These are phyloP conservation scores for Flaveria linearis DNA, from an alignment of 129 eudicot genomes.

Conservation along the genomic window DNA sequence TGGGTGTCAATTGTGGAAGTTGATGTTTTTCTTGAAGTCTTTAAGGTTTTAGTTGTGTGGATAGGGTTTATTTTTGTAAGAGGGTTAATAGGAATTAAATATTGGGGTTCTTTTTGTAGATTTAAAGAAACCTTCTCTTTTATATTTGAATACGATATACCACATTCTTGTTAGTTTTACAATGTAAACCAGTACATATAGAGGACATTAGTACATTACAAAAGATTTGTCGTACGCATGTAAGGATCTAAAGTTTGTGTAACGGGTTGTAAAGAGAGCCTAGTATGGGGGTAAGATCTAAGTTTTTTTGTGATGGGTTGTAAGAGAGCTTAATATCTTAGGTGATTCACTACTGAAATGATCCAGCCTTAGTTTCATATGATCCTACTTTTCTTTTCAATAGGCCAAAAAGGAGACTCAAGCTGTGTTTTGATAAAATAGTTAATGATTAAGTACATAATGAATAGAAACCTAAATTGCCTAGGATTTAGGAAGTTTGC, in stretches of 20 bases:
- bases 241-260: background rate
- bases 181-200: no score
- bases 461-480: background rate
- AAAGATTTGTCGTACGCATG: background rate
- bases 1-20: background rate
- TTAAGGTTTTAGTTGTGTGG: background rate
- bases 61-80: background rate
- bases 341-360: background rate
- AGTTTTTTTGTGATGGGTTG: background rate
- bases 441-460: background rate
- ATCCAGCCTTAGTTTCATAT: background rate
- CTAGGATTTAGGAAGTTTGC: background rate
- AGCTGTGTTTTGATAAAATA: background rate
- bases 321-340: background rate
- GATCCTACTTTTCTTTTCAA: background rate
- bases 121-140: background rate
- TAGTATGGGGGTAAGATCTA: background rate
- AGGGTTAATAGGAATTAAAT: background rate
- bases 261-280: background rate
- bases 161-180: background rate
- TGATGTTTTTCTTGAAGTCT: background rate
- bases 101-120: background rate
- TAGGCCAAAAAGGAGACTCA: background rate
- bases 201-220: no score
- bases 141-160: background rate